A percentile compares a stretch with the other conserved stretches of the same genome.
Conservation (phyloP, 495 filamentous ascomycete genomes). For the Penicillium soppii region DNA sequence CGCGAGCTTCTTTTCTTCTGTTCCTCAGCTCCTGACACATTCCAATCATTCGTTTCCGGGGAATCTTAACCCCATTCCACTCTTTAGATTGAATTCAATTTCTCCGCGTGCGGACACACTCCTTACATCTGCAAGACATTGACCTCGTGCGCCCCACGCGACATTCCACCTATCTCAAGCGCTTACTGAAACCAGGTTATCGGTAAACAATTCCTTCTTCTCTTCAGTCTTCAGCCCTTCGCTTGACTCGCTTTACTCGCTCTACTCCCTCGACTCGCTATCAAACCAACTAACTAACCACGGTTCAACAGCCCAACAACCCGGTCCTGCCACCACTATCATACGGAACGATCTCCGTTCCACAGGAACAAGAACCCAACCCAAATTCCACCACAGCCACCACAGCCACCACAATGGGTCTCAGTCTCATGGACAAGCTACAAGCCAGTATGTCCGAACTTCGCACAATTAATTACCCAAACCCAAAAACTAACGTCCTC, state of each 20-base stretch:
- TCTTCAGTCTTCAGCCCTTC: too few relatives aligned
- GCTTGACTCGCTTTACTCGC: too few relatives aligned
- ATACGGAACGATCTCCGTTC: too few relatives aligned
- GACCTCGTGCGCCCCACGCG: background rate
- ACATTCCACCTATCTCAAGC: background rate
- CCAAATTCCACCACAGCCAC: background rate
- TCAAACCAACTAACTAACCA: too few relatives aligned
- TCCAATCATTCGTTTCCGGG: background rate
- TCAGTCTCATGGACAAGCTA: constrained; percentile 56
- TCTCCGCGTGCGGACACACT: background rate
- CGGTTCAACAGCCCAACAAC: too few relatives aligned
- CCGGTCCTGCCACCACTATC: too few relatives aligned
- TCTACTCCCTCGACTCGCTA: too few relatives aligned
- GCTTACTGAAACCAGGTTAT: too few relatives aligned
- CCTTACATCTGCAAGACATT: background rate
- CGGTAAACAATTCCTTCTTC: too few relatives aligned
- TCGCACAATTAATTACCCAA: too few relatives aligned
- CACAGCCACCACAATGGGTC: constrained; percentile 1
- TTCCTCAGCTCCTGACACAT: too few relatives aligned
- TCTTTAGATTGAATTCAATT: background rate
- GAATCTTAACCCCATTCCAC: background rate
- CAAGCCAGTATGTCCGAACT: constrained; percentile 50
- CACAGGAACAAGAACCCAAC: background rate
- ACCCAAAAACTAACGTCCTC: constrained; percentile 24
- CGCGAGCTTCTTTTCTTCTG: constrained; percentile 1